These are phyloP conservation scores for Penicillium subrubescens DNA, from an alignment of 495 filamentous ascomycete genomes.

Conservation along the genomic window DNA sequence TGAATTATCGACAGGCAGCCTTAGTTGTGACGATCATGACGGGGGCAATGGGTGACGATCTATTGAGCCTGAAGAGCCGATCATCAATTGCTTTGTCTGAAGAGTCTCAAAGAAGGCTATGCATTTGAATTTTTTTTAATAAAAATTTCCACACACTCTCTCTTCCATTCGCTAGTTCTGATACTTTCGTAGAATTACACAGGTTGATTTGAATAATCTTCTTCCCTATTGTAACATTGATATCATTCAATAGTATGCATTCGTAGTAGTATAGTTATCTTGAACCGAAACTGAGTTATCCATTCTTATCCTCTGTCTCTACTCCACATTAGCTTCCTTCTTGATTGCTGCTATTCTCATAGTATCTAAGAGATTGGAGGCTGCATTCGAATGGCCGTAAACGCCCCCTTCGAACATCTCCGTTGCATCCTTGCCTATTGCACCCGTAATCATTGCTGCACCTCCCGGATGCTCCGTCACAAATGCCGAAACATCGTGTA, in stretches of 20 bases:
- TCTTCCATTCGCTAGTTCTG: too few species aligned
- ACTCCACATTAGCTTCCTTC: neutral
- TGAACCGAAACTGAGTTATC: neutral
- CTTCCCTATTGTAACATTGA: too few species aligned
- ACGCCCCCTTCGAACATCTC: conserved; percentile 97
- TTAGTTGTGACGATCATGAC: neutral
- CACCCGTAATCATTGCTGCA: conserved; percentile 83
- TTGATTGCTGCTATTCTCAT: conserved; percentile 87
- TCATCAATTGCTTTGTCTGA: too few species aligned
- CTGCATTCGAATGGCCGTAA: conserved; percentile 91
- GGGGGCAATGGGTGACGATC: too few species aligned
- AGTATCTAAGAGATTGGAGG: conserved; percentile 92
- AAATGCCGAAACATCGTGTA: conserved; percentile 89
- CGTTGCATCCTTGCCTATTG: conserved; percentile 91
- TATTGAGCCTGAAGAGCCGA: too few species aligned
- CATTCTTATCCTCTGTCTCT: neutral
- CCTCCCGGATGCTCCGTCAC: conserved; percentile 93
- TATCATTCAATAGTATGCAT: neutral
- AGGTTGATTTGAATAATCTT: too few species aligned
- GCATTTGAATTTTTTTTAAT: too few species aligned
- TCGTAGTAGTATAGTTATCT: neutral
- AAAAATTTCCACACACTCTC: too few species aligned
- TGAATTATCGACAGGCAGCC: neutral
- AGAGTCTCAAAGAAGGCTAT: too few species aligned
- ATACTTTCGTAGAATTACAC: too few species aligned